Base-by-base conservation (phyloP, 352 stramenopile genomes). In the Globisporangium recalcitrans region DNA sequence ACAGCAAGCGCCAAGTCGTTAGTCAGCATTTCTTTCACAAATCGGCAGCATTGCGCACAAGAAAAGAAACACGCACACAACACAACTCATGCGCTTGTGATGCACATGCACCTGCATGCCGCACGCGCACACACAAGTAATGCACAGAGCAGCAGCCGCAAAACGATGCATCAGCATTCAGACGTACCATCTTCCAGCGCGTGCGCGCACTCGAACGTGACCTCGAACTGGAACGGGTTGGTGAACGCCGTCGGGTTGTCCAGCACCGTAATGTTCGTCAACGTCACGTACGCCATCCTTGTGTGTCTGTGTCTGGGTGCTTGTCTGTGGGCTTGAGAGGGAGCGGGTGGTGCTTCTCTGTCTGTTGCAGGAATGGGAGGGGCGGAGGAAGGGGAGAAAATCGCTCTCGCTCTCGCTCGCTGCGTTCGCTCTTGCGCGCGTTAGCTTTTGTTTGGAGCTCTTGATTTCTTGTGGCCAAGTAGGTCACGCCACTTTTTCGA, bases 211-310 rank as follows among this genome's bases (percentile, higher is more conserved):
- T 99, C 97, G 80, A 99, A 99, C 1, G 97, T 99, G 70, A 99
- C 97, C 77, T 99, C 96, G 76, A 99, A 99, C 75, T 98, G 93
- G 78, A 99, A 99, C 19, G 96, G 95, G 78, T 98, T 99, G n/a
- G 82, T 95, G 73, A 99, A 99, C 52, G 79, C 80, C 53, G 92
- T 97, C 27, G 97, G 97, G 85, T 99, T 99, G 75, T 99, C 96
- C 47, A 99, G 82, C 60, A 99, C 96, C n/a, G 91, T 93, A 67
- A 98, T 95, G 77, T 97, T 96, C 40, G 88, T 93, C 38, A 98
- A 76, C 64, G 86, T 95, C 53, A 95, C 84, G 78, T 93, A 95
- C 32, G 86, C 86, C 86, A 95, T 95, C 26, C 40, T 9, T 16
- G 19, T 42, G 8, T 47, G 51, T 57, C 32, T 47, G 32, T 31